Base-by-base conservation (phyloP, 2,329 filamentous ascomycete genomes). In the Talaromyces atroroseus region DNA sequence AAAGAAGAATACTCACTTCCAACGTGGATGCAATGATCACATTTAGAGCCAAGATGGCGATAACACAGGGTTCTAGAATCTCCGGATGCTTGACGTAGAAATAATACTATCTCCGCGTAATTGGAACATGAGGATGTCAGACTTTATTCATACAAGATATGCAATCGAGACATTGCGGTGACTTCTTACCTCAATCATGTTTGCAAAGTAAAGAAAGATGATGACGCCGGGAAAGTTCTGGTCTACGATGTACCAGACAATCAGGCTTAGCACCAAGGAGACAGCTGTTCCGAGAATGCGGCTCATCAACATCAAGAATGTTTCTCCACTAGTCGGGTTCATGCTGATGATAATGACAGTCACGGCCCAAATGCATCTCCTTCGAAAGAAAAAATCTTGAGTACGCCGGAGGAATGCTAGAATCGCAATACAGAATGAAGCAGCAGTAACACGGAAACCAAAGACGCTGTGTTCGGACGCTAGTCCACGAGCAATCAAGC, bases 271-370 rank as follows among this genome's bases (percentile, higher is more conserved):
- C 2, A 85, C 66, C 80, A 88, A 86, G 10, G 85, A 84, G 1
- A 85, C 62, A 5, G 80, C 70, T 0, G 88, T 91, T 7, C 87
- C 88, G 1, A 75, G 66, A 2, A 89, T 77, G 23, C 87, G 78
- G 3, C 18, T 12, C 20, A 14, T 12, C 11, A 21, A 3, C 11
- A 18, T n/a, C 4, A 21, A 23, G 18, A 44, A 21, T 14, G 40
- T 23, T 5, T 20, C 18, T 23, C 40, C 40, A 23, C 10, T 23
- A 2, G 40, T 44, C 18, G 20, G 40, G 1, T 80, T 83, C 85
- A 89, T 89, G 54, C 82, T 81, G 21, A 90, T 85, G 4, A 86
- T 82, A n/a, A 86, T 78, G 73, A 90, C 89, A 61, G 91, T 88
- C 78, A 90, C 82, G 2, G 86, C 85, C 88, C 88, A 92, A 6